phyloP scores from a whole-genome alignment of 208 protist species.

The Endotrypanum monterogeii region DNA sequence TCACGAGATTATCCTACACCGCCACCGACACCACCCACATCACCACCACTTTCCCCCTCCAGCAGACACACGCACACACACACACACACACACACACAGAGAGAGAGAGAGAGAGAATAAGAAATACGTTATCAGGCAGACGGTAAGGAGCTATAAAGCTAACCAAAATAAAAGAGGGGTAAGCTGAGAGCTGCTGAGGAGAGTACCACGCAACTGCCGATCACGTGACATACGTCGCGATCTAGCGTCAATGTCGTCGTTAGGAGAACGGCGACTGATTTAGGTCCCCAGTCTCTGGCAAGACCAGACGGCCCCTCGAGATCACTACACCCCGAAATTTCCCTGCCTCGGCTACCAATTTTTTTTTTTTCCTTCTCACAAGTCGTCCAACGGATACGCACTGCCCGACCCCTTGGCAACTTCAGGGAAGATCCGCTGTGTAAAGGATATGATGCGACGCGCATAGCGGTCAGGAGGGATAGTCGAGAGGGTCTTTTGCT shows the following conservation, averaged over 20 bases:
- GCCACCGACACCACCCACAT: background rate
- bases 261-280: no score
- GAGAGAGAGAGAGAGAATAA: background rate
- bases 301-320: no score
- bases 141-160: background rate
- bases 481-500: conserved; percentile 71
- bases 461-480: conserved; percentile 69
- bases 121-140: background rate
- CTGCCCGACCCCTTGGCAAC: conserved; percentile 20
- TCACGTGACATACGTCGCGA: background rate
- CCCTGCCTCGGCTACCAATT: no score
- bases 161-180: background rate
- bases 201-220: background rate
- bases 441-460: conserved; percentile 65
- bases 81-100: conserved; percentile 1
- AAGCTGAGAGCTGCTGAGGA: background rate
- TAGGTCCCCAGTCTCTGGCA: no score
- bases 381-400: background rate
- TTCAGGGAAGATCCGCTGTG: conserved; percentile 67
- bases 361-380: no score
- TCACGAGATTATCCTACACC: background rate
- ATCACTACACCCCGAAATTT: no score
- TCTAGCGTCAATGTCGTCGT: no score
- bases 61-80: background rate
- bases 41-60: background rate